Conservation (phyloP, 208 protist genomes). For the Leishmania turanica region DNA sequence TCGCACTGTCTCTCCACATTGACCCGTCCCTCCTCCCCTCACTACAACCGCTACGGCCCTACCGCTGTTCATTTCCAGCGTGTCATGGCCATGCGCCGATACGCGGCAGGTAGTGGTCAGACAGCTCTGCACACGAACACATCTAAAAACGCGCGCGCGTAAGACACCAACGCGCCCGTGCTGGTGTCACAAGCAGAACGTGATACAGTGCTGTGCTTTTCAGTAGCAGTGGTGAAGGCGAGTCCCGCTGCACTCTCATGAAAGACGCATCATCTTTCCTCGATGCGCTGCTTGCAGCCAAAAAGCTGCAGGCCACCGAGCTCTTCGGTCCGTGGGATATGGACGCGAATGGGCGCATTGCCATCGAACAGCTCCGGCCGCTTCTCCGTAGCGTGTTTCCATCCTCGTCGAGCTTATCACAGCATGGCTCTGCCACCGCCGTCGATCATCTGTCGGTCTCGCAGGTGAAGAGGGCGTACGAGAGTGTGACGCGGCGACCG, state of each 20-base stretch:
- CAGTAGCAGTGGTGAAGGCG: not conserved
- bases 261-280: not conserved
- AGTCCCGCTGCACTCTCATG: not conserved
- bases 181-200: not conserved
- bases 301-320: constrained; percentile 66
- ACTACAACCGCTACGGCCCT: not conserved
- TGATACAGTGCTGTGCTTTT: not conserved
- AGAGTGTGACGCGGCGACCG: constrained; percentile 24
- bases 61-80: not conserved
- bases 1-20: not conserved
- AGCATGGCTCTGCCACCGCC: not conserved
- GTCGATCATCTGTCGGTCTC: constrained; percentile 5
- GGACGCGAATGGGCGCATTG: constrained; percentile 49
- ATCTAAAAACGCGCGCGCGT: not conserved
- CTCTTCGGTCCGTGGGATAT: constrained; percentile 68
- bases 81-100: not conserved
- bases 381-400: constrained; percentile 66
- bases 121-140: not conserved
- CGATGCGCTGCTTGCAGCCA: constrained; percentile 40
- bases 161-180: not conserved
- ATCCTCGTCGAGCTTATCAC: not conserved
- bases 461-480: constrained; percentile 24
- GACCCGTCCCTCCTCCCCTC: not conserved
- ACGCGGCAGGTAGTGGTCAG: not conserved
- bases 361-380: constrained; percentile 36